These are phyloP conservation scores for Cucumis melo DNA, from an alignment of 306 rosid species.

Conservation along the genomic window DNA sequence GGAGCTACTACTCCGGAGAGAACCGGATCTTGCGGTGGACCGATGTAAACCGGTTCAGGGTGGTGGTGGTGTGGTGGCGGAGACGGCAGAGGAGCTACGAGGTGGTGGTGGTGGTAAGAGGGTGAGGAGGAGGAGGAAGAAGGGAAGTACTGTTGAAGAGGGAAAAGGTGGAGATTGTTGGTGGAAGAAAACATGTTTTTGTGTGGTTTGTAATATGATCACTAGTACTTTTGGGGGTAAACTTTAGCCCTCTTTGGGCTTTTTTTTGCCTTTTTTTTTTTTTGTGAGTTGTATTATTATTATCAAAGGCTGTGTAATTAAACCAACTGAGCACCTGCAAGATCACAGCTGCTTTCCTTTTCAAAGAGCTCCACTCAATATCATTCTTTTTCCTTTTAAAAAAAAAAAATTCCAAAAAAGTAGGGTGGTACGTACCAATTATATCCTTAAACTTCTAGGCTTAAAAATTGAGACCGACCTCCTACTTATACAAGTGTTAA, in stretches of 20 bases:
- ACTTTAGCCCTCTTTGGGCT: neutral
- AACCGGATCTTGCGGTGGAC: neutral
- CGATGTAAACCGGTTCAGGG: neutral
- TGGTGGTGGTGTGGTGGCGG: neutral
- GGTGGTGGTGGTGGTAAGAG: slow-evolving; percentile 16
- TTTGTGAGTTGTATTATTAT: neutral
- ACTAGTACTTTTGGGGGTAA: slow-evolving; percentile 7
- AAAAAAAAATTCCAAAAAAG: too few relatives aligned
- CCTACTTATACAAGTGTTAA: too few relatives aligned
- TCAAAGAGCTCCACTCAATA: slow-evolving; percentile 9
- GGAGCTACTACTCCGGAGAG: neutral
- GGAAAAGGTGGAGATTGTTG: slow-evolving; percentile 15
- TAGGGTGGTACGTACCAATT: too few relatives aligned
- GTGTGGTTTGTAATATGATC: slow-evolving; percentile 9
- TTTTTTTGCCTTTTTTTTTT: neutral
- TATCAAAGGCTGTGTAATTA: slow-evolving; percentile 3
- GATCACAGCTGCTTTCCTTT: slow-evolving; percentile 11
- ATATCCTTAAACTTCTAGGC: too few relatives aligned
- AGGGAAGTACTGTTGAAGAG: slow-evolving; percentile 28
- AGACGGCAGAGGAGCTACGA: slow-evolving; percentile 20
- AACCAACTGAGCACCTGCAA: slow-evolving; percentile 23
- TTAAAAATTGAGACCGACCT: too few relatives aligned
- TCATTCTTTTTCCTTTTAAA: neutral
- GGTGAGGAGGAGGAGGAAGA: slow-evolving; percentile 25
- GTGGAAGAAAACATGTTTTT: slow-evolving; percentile 50